phyloP scores from a whole-genome alignment of 176 grass and related monocot species.

The Pontederia paniculata region DNA sequence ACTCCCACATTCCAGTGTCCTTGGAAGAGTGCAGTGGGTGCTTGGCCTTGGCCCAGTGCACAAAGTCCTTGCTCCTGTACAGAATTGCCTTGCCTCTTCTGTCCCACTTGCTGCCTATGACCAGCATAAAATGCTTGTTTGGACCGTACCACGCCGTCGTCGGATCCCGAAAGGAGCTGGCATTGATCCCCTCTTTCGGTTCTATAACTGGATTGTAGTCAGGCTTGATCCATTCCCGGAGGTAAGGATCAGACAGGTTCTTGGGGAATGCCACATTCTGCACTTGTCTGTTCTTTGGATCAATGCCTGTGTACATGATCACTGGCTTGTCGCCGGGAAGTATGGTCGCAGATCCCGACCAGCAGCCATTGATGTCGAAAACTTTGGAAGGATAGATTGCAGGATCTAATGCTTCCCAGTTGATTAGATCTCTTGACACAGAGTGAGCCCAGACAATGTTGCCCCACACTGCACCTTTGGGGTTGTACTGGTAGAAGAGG shows the following conservation, averaged over 20 bases:
- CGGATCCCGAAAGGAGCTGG: neutral
- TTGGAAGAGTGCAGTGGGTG: neutral
- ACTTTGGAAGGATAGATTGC: neutral
- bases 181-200: neutral
- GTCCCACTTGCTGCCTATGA: neutral
- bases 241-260: neutral
- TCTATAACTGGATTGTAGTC: neutral
- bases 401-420: neutral
- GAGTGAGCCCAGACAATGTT: neutral
- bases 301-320: neutral
- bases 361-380: neutral
- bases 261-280: neutral
- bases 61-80: slow-evolving; percentile 4
- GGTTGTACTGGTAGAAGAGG: neutral
- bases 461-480: neutral
- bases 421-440: neutral
- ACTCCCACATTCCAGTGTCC: slow-evolving; percentile 29
- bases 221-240: neutral
- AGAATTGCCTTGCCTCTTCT: neutral
- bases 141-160: neutral
- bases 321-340: neutral
- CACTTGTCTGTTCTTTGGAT: neutral
- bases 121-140: neutral
- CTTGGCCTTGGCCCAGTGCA: slow-evolving; percentile 9
- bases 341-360: neutral